Evolutionary conservation across 2,329 filamentous ascomycete species (phyloP), one percentile per base, ranked within the genome.

Genomic region (Botrytis hyacinthi): DNA sequence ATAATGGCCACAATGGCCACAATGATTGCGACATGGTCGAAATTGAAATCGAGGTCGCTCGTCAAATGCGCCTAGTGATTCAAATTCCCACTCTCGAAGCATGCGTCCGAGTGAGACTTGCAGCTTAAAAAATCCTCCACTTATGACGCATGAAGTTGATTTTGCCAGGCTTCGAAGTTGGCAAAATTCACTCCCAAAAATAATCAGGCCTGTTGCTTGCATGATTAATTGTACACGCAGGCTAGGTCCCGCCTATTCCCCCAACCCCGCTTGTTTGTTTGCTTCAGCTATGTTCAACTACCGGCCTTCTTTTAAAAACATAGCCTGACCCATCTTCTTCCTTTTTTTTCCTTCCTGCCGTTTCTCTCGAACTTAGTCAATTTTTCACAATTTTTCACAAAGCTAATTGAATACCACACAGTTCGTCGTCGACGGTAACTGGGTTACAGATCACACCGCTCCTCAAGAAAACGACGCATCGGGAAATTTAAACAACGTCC

Each of bases 391-490:
- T 14, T 59, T 29, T 46, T 59, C 71, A 68, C 16, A n/a, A 68
- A 72, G 44, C 62, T 72, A 72, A 72, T 40, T 48, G 65, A 74
- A 74, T 73, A 60, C 44, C 61, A 70, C 59, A 67, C 72, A 98
- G 95, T 99, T 97, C 83, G 93, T 99, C 79, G 95, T 98, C 78
- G 94, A 99, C 87, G 93, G 93, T 78, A 89, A 88, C 78, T 99
- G 96, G 96, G 90, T 90, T 69, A 92, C 91, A 82, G 95, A 98
- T 83, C 89, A 91, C 79, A 90, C 90, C 74, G 92, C 91, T 60
- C 92, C 93, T 74, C 91, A 92, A 84, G 95, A 98, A 84, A 89
- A 90, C 80, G 95, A 98, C 86, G 87, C 88, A 77, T 87, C 90
- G 80, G 92, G 93, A 80, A 97, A 95, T 87, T 86, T 94, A 79